These are phyloP conservation scores for Paramarasmius palmivorus DNA, from an alignment of 1,284 basidiomycete genomes.

Conservation along the genomic window DNA sequence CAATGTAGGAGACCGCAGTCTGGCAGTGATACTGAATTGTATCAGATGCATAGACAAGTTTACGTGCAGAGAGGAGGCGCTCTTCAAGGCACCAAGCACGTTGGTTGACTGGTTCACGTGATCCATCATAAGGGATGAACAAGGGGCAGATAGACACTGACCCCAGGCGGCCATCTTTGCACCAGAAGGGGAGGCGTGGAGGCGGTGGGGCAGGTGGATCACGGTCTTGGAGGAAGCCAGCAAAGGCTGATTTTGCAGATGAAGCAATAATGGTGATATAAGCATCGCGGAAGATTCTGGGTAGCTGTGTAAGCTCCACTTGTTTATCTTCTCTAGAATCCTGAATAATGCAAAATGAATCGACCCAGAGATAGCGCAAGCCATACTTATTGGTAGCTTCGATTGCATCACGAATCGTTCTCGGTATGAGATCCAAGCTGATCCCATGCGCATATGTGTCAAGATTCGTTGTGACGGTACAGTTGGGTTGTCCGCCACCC, in stretches of 20 bases:
- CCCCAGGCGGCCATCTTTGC: neutral
- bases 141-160: neutral
- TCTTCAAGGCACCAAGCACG: constrained; percentile 10
- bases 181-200: neutral
- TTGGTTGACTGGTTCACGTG: constrained; percentile 1
- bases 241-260: constrained; percentile 4
- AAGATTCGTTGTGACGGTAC: constrained; percentile 8
- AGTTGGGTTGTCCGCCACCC: constrained; percentile 12
- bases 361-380: constrained; percentile 15
- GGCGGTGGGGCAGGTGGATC: neutral
- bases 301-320: constrained; percentile 11
- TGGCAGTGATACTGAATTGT: constrained; percentile 6
- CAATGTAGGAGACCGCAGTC: constrained; percentile 1
- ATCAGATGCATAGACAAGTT: constrained; percentile 1
- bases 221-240: neutral
- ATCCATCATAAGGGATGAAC: neutral
- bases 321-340: constrained; percentile 13
- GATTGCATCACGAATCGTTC: constrained; percentile 14
- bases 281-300: constrained; percentile 11
- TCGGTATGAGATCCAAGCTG: constrained; percentile 8
- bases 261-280: constrained; percentile 14
- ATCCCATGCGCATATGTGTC: constrained; percentile 5
- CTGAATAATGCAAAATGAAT: constrained; percentile 17
- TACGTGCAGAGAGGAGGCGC: constrained; percentile 1
- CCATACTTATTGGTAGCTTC: constrained; percentile 6